Base-by-base conservation (phyloP, 805 yeast genomes). In the Spathaspora sp. region DNA sequence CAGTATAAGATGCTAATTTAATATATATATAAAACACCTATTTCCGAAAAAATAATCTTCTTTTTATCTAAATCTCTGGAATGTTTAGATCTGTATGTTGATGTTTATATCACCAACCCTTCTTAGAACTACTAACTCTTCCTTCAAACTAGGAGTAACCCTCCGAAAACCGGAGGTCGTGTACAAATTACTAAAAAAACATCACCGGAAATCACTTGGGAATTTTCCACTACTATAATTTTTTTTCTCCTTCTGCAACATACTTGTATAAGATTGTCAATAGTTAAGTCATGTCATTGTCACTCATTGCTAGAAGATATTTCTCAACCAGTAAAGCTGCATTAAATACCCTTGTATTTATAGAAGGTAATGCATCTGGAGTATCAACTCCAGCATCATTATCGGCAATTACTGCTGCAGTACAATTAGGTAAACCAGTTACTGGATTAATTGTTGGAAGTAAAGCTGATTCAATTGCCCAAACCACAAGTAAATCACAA, bases 381-480 rank as follows among this genome's bases (percentile, higher is more conserved):
- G 69, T 87, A 1, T 81, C 94, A 11, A 31, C 47, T 5, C 47
- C 23, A 23, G 81, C 88, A 4, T 81, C 96, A 5, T 75, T 89
- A 53, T 82, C 89, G 18, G 77, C 92, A 1, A 64, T 92, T 35
- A 73, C 82, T 11, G 98, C 98, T 11, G 97, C 98, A 17, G 68
- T 70, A 49, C 78, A 83, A 59, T 70, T 92, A 44, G 89, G 90
- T 7, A 80, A 85, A 61, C 93, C 96, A 43, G 76, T 93, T 47
- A 84, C 87, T n/a, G 96, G 92, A 1, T 66, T 92, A 2, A 63
- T 90, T 11, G 76, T 87, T 8, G 97, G 97, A 5, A 67, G 79
- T 2, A 82, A 89, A 62, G 69, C 55, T 10, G 87, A 82, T 11
- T 49, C 59, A 14, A 57, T 64, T n/a, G 80, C 79, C 0, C 55